Base-by-base conservation (phyloP, 2,329 filamentous ascomycete species). In the Pseudocercospora vitis region DNA sequence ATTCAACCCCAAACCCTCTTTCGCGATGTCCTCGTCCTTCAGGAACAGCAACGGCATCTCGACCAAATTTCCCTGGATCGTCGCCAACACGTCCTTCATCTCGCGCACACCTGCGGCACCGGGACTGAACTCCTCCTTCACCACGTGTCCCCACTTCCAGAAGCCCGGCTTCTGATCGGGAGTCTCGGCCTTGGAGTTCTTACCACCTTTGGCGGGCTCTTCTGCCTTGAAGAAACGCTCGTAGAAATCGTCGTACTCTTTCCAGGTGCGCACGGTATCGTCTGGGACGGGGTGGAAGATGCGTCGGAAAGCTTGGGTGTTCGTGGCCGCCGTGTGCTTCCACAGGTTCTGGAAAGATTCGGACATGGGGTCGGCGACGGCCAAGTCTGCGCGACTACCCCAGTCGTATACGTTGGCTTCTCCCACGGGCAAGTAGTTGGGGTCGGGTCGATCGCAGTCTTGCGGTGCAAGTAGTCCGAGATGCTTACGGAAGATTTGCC, bases 1-100 rank as follows among this genome's bases (percentile, higher is more conserved):
- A 63, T 78, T 78, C 59, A 78, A 59, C 18, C 81, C 79, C 65
- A 95, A 64, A 0, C 91, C 90, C 63, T 90, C 83, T 78, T 91
- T 86, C 3, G 91, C 92, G 70, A 96, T 85, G 70, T 96, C 91
- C 65, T 89, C 82, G 28, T 91, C 87, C 64, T 87, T 86, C 70
- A 96, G 75, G 76, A 96, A 96, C 61, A 89, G 78, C 63, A 96
- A 76, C 23, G 91, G 90, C 91, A 96, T 96, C 77, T 96, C 89
- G 6, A 96, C 76, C 45, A 78, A 59, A 14, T 70, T 77, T n/a
- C 75, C 75, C 39, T 86, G 84, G 6, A 91, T 88, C 23, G 64
- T 70, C 31, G 59, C 86, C 81, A 95, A 89, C 66, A 92, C 84
- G 48, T 88, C 86, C 65, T 83, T 83, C 40, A 78, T 73, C 64